Base-by-base conservation (phyloP, 495 filamentous ascomycete species). In the Neurospora tetrasperma region DNA sequence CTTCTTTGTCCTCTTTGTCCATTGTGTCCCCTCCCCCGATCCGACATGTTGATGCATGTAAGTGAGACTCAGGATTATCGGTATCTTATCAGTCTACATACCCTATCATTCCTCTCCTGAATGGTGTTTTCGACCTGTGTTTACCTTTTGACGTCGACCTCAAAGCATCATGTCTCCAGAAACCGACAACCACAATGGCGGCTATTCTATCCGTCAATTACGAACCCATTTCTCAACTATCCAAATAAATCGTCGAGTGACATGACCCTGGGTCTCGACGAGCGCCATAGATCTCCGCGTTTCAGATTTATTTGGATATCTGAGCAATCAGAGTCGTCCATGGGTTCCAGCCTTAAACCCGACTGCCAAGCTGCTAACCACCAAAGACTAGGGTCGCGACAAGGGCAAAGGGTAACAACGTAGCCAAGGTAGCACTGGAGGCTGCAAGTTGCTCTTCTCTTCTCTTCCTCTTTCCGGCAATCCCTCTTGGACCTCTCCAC, bases 291-390 rank as follows among this genome's bases (percentile, higher is more conserved):
- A 62, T 78, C 80, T 82, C 80, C 81, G 78, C 80, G 83, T 85
- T 84, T 84, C 83, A 85, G 75, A 72, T 82, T 80, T 78, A 77
- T 80, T 81, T 78, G 75, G 70, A 77, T 75, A 75, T 72, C 75
- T 59, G 69, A 31, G 74, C 70, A 73, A 76, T 74, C 59, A 72
- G 71, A 71, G 66, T 39, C 71, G 68, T 76, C 72, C 72, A 74
- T 71, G 76, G 75, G 73, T 66, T 75, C 75, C 75, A 78, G 76
- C 72, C 72, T 70, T 74, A 75, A 75, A 27, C 16, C 27, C 54
- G 6, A 66, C 54, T 35, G 54, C 54, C 54, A 66, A 66, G 54
- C 8, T 66, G 27, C 54, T 66, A 66, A 66, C 27, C 54, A 66
- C 54, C 27, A 66, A 66, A 66, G 54, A 66, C 54, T 35, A 66